Evolutionary conservation across 2,329 filamentous ascomycete species (phyloP).

Genomic region (Penicillium sp.): DNA sequence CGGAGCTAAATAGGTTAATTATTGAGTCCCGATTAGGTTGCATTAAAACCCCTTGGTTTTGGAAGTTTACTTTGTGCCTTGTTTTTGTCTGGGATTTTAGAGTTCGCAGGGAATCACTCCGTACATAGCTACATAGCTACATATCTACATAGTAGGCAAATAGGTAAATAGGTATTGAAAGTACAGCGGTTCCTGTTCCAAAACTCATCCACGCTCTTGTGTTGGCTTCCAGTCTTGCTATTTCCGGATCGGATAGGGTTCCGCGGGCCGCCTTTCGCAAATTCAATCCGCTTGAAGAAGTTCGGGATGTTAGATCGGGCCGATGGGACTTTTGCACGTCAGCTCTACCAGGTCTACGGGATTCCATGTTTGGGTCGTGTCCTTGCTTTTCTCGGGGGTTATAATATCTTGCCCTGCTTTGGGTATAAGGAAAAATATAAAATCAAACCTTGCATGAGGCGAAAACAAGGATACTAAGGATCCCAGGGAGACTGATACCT

Average conservation of each 20-base stretch:
- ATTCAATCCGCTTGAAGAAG: neutral
- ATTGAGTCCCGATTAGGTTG: neutral
- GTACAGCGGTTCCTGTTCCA: neutral
- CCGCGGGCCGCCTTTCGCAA: no score
- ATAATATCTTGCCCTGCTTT: neutral
- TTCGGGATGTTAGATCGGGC: neutral
- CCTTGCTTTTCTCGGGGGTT: neutral
- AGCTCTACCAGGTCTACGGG: neutral
- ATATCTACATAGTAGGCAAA: neutral
- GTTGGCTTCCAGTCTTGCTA: neutral
- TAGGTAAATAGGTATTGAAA: neutral
- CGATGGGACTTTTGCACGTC: neutral
- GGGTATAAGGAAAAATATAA: neutral
- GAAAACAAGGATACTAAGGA: neutral
- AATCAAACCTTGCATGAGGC: neutral
- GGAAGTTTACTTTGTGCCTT: no score
- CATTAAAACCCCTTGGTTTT: neutral
- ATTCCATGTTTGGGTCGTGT: neutral
- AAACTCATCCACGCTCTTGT: neutral
- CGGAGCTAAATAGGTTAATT: neutral
- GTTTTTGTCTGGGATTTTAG: neutral
- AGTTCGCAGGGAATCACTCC: neutral
- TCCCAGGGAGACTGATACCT: neutral
- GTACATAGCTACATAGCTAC: no score
- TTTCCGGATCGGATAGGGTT: neutral